Base-by-base conservation (phyloP, 768 basidiomycete species). In the Pleurotus pulmonarius region DNA sequence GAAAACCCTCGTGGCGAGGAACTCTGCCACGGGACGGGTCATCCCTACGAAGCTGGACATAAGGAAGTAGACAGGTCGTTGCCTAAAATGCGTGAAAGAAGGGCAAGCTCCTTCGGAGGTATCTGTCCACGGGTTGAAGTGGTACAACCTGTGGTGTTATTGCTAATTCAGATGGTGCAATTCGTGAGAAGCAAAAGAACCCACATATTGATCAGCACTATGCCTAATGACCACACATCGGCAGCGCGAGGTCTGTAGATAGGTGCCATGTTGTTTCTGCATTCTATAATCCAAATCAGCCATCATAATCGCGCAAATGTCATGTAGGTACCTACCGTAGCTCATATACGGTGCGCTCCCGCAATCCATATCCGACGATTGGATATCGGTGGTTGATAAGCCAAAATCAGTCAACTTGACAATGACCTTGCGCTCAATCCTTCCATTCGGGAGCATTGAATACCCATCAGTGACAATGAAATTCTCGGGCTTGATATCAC, bases 401-500 rank as follows among this genome's bases (percentile, higher is more conserved):
- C 96, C 96, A 78, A 98, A 99, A 72, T 99, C 96, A 5, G 93
- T 86, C 60, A 99, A 81, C 76, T 99, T 99, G 76, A 98, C 94
- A 54, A 96, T 75, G 59, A 99, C 96, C 67, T 89, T 89, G 64
- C 92, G 85, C 69, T 93, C 91, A 62, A 77, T 75, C 55, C 76
- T 75, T 49, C 83, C 82, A 62, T 80, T 78, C 38, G 78, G 67
- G n/a, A 76, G 67, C 16, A 81, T 78, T 38, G 73, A 68, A 70
- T 81, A 83, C 13, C 85, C 91, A 64, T 95, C 92, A 0, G 92
- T 94, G 65, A 95, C 92, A 68, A 95, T 95, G 65, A 95, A 94
- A 75, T 98, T 98, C 77, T 98, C 96, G 0, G 96, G 96, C 75
- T 99, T 99, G 82, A 99, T 98, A 71, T 99, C 96, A 59, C 96